Percentiles rank a stretch among this genome's conserved stretches.
Conservation (phyloP, 2,329 filamentous ascomycete species). For the Aspergillus tubingensis region DNA sequence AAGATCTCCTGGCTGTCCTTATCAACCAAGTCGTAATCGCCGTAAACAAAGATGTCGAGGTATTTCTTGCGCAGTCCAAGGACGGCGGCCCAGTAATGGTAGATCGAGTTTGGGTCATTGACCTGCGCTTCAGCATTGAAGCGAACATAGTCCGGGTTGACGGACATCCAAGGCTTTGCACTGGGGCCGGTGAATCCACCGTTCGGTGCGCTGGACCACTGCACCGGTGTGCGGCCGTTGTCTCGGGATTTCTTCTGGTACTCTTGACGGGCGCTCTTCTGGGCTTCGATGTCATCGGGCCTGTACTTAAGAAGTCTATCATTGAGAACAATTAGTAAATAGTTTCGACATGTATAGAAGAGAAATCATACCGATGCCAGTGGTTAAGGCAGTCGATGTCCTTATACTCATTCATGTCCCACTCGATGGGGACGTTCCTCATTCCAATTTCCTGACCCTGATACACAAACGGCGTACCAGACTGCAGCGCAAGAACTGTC, state of each 20-base stretch:
- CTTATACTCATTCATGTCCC: conserved; percentile 67
- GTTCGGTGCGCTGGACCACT: conserved; percentile 64
- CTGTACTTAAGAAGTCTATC: conserved; percentile 34
- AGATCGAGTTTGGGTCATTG: conserved; percentile 51
- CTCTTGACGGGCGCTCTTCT: conserved; percentile 33
- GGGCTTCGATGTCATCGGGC: conserved; percentile 30
- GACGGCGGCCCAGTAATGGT: conserved; percentile 63
- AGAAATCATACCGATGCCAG: conserved; percentile 46
- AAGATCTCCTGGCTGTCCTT: conserved; percentile 57
- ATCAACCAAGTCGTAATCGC: conserved; percentile 60
- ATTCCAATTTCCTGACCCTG: conserved; percentile 71
- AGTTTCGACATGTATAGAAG: no score
- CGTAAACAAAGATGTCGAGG: conserved; percentile 67
- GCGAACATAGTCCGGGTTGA: conserved; percentile 63
- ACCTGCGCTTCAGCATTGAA: conserved; percentile 61
- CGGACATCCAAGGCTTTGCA: conserved; percentile 68
- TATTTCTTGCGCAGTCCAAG: conserved; percentile 62
- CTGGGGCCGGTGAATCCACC: conserved; percentile 64
- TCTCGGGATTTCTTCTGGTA: conserved; percentile 56
- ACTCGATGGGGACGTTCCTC: conserved; percentile 62
- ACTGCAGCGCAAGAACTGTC: conserved; percentile 57
- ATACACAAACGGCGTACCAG: conserved; percentile 68
- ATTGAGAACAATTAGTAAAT: not conserved
- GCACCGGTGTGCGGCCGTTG: conserved; percentile 71
- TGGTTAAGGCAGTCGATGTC: conserved; percentile 65